phyloP scores from a whole-genome alignment of 2,329 filamentous ascomycete species.

The Ceratocystiopsis sp. region DNA sequence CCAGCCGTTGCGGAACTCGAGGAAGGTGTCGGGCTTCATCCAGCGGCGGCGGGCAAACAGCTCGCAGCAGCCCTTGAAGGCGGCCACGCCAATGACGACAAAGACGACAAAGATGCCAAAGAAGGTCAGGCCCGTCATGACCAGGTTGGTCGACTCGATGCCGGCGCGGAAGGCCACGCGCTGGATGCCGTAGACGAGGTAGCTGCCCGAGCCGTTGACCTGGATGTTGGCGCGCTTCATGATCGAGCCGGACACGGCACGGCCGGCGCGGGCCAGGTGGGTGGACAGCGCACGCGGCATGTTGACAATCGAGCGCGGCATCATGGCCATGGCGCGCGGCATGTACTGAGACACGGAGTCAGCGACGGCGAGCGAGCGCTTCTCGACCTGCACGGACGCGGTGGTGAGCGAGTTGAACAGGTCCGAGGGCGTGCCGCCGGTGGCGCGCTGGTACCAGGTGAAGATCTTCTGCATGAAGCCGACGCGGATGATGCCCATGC shows the following conservation, averaged over 20 bases:
- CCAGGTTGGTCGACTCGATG: slow-evolving; percentile 72
- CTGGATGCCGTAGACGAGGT: slow-evolving; percentile 54
- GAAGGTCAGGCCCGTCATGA: slow-evolving; percentile 69
- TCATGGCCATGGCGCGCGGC: slow-evolving; percentile 21
- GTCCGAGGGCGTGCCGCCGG: slow-evolving; percentile 60
- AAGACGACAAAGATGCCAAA: slow-evolving; percentile 63
- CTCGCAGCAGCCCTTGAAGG: slow-evolving; percentile 64
- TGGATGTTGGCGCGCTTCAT: slow-evolving; percentile 37
- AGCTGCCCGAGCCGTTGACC: slow-evolving; percentile 23
- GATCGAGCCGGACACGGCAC: slow-evolving; percentile 14
- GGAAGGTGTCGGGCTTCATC: slow-evolving; percentile 56
- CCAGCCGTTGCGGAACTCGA: slow-evolving; percentile 80
- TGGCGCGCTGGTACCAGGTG: slow-evolving; percentile 79
- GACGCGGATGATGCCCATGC: slow-evolving; percentile 72
- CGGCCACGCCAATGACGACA: slow-evolving; percentile 48
- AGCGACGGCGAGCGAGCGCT: slow-evolving; percentile 19
- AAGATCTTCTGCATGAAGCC: slow-evolving; percentile 62
- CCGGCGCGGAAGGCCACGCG: slow-evolving; percentile 64
- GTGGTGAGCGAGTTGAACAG: slow-evolving; percentile 52
- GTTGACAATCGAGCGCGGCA: slow-evolving; percentile 23
- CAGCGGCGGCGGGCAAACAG: slow-evolving; percentile 49
- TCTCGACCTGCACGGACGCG: slow-evolving; percentile 60
- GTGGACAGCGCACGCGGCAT: slow-evolving; percentile 15
- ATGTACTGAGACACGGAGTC: slow-evolving; percentile 15
- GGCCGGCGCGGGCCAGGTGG: slow-evolving; percentile 7